Evolutionary conservation across 2,329 filamentous ascomycete genomes (phyloP).

Genomic region (Apiospora arundinis): DNA sequence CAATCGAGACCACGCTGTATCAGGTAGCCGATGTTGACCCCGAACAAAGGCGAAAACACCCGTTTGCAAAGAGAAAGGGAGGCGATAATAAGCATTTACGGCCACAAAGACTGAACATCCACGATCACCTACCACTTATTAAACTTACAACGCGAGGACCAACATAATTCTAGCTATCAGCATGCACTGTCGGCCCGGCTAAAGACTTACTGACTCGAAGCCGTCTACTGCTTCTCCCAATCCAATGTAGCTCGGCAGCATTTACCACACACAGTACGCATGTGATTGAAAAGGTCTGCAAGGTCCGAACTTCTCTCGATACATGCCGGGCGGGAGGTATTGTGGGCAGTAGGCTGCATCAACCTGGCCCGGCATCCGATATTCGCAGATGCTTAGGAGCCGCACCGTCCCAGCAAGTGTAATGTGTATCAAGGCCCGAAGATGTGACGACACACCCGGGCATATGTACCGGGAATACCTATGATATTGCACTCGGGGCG

Average conservation of each 20-base stretch:
- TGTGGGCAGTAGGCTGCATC: not conserved
- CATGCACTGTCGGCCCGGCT: not conserved
- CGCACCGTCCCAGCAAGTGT: not conserved
- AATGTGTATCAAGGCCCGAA: not conserved
- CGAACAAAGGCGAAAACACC: too few relatives aligned
- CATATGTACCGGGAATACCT: too few relatives aligned
- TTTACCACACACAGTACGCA: not conserved
- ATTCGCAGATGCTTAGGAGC: not conserved
- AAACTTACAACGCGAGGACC: not conserved
- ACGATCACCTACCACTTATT: not conserved
- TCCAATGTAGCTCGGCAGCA: not conserved
- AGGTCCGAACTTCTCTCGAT: not conserved
- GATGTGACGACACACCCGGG: not conserved
- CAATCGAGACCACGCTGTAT: too few relatives aligned
- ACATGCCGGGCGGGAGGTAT: not conserved
- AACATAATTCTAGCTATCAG: not conserved
- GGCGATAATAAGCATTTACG: not conserved
- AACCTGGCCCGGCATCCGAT: not conserved
- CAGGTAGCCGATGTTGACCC: too few relatives aligned
- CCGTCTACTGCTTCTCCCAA: too few relatives aligned
- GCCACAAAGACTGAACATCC: not conserved
- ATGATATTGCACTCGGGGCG: not conserved
- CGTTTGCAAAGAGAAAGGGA: not conserved
- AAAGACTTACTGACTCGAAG: not conserved
- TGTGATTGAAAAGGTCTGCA: not conserved